phyloP scores from a whole-genome alignment of 202 grass and related monocot species.

The Bolboschoenoplectus hybrid region DNA sequence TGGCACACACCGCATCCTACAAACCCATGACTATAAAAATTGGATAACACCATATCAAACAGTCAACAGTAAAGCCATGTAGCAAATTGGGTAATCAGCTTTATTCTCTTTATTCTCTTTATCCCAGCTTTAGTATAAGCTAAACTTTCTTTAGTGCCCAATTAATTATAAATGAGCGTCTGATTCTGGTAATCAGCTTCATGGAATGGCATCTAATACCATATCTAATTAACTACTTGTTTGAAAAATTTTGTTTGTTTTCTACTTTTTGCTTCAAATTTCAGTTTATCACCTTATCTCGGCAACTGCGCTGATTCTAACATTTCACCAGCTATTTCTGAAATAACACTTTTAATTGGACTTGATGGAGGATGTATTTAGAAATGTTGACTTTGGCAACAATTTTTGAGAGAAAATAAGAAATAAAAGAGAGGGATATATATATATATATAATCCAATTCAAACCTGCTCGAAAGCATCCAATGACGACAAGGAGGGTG shows the following conservation, averaged over 20 bases:
- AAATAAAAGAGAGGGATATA: conserved; percentile 32
- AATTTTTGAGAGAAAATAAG: background rate
- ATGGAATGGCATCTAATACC: conserved; percentile 30
- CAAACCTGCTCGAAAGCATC: conserved; percentile 85
- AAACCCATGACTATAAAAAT: background rate
- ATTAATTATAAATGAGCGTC: background rate
- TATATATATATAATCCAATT: background rate
- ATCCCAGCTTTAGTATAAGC: background rate
- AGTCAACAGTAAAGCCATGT: background rate
- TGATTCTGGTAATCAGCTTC: conserved; percentile 6
- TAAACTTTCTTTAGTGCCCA: background rate
- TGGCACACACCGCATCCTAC: background rate
- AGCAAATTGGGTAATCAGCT: background rate
- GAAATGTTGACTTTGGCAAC: background rate
- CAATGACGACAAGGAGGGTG: conserved; percentile 67
- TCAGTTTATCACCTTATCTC: background rate
- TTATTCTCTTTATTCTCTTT: conserved; percentile 4
- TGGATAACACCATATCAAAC: background rate
- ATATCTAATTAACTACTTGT: background rate
- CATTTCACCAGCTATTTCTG: background rate
- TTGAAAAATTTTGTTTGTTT: background rate
- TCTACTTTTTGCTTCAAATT: background rate
- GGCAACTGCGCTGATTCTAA: background rate
- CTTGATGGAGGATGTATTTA: background rate
- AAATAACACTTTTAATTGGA: background rate